Conservation (phyloP, 225 moss, liverwort and hornwort genomes). For the Anthoceros angustus region DNA sequence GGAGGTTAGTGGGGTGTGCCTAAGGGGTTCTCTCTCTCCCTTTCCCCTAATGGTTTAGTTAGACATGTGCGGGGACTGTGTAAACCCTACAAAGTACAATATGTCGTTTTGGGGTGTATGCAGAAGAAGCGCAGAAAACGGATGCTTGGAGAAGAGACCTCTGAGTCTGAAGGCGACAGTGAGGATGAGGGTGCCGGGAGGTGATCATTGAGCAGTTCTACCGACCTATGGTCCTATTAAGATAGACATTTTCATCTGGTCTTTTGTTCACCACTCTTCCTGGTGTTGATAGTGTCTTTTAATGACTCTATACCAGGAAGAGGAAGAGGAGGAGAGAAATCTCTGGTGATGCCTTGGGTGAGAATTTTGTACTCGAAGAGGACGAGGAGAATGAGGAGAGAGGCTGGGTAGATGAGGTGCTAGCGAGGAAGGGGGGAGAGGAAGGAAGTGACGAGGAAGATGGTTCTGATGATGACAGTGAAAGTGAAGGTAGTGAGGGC, state of each 20-base stretch:
- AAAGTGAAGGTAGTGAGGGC: constrained; percentile 21
- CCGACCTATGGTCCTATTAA: no score
- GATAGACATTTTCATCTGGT: no score
- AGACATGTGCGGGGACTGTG: no score
- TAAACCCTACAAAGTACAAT: no score
- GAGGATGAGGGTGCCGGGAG: constrained; percentile 15
- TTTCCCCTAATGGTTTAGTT: no score
- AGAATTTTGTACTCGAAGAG: constrained; percentile 71
- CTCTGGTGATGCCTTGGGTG: constrained; percentile 93
- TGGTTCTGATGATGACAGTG: constrained; percentile 18
- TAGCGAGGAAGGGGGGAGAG: constrained; percentile 55
- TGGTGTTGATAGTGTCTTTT: no score
- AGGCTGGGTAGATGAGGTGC: constrained; percentile 95
- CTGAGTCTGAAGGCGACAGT: constrained; percentile 24
- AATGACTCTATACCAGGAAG: no score
- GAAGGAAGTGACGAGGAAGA: constrained; percentile 22
- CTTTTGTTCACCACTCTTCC: no score
- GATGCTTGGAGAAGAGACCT: constrained; percentile 63
- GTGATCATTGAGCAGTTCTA: no score
- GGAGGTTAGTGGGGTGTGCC: constrained; percentile 30
- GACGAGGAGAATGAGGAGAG: constrained; percentile 65
- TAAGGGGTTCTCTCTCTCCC: no score
- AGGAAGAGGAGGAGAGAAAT: constrained; percentile 55
- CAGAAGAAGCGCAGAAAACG: constrained; percentile 88
- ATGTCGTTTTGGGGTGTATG: neutral